A percentile compares a stretch with the other conserved stretches of the same genome.
Evolutionary conservation across 805 yeast genomes (phyloP).

Genomic region (Candida nitratophila): DNA sequence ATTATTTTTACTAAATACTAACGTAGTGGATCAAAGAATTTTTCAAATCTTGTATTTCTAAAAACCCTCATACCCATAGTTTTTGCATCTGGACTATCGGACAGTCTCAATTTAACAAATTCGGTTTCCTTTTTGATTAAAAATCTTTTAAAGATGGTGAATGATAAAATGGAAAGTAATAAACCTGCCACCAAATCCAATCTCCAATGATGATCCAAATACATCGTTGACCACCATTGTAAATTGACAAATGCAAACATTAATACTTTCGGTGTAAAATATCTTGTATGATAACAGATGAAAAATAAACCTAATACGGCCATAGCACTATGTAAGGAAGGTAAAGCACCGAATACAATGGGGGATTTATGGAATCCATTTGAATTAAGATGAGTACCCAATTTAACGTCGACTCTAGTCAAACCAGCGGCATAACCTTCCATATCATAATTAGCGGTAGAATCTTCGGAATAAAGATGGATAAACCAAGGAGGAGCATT

Average conservation of each 20-base stretch:
- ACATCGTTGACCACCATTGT: conserved; percentile 75
- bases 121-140: conserved; percentile 28
- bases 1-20: no score
- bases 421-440: conserved; percentile 69
- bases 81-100: conserved; percentile 28
- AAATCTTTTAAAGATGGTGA: conserved; percentile 31
- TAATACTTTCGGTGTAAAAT: conserved; percentile 27
- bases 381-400: conserved; percentile 54
- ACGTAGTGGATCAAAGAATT: conserved; percentile 46
- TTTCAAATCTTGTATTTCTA: conserved; percentile 36
- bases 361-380: conserved; percentile 62
- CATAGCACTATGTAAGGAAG: conserved; percentile 64
- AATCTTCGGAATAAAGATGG: conserved; percentile 51
- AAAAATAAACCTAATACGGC: conserved; percentile 44
- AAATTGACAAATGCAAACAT: conserved; percentile 39
- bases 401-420: conserved; percentile 53
- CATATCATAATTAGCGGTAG: conserved; percentile 51
- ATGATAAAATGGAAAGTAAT: conserved; percentile 40
- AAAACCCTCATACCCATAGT: conserved; percentile 67
- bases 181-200: conserved; percentile 53
- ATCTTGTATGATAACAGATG: conserved; percentile 33
- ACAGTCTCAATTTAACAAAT: conserved; percentile 32
- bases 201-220: conserved; percentile 67
- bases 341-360: conserved; percentile 70
- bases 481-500: conserved; percentile 75